Evolutionary conservation across 176 grass and related monocot genomes (phyloP).

Genomic region (Sorghum bicolor): DNA sequence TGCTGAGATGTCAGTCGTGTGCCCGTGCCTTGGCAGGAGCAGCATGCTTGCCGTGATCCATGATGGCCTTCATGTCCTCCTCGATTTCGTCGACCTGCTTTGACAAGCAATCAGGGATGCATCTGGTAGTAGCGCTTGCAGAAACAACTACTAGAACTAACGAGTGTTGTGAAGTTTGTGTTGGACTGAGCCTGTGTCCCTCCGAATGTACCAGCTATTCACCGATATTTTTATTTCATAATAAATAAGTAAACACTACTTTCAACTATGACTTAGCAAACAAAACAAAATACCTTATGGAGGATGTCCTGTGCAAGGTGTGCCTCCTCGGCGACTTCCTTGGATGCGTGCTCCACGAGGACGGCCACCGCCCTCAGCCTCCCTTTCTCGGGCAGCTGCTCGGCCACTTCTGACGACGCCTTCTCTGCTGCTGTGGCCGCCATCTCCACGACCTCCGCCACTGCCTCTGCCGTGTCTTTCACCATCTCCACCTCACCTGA

Average conservation of each 20-base stretch:
- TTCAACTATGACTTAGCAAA: too few relatives aligned
- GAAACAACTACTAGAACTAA: too few relatives aligned
- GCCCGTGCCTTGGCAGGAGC: not conserved
- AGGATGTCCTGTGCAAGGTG: conserved; percentile 58
- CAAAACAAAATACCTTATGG: too few relatives aligned
- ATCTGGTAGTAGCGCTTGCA: too few relatives aligned
- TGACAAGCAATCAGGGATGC: too few relatives aligned
- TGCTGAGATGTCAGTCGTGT: not conserved
- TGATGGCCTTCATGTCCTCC: conserved; percentile 43
- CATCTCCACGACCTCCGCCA: conserved; percentile 54
- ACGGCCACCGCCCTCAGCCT: conserved; percentile 41
- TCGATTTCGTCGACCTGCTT: conserved; percentile 48
- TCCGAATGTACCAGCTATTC: too few relatives aligned
- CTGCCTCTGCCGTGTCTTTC: conserved; percentile 38
- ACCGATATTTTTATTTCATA: too few relatives aligned
- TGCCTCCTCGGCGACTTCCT: conserved; percentile 56
- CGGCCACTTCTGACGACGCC: conserved; percentile 41
- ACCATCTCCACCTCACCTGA: conserved; percentile 63
- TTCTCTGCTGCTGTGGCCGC: conserved; percentile 47
- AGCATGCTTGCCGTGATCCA: conserved; percentile 27
- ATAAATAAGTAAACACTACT: too few relatives aligned
- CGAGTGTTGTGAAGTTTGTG: too few relatives aligned
- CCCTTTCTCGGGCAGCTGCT: conserved; percentile 36
- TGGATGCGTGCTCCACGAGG: conserved; percentile 49
- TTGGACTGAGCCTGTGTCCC: too few relatives aligned